Evolutionary conservation across 495 filamentous ascomycete genomes (phyloP).

Genomic region (Penicillium coffeae): DNA sequence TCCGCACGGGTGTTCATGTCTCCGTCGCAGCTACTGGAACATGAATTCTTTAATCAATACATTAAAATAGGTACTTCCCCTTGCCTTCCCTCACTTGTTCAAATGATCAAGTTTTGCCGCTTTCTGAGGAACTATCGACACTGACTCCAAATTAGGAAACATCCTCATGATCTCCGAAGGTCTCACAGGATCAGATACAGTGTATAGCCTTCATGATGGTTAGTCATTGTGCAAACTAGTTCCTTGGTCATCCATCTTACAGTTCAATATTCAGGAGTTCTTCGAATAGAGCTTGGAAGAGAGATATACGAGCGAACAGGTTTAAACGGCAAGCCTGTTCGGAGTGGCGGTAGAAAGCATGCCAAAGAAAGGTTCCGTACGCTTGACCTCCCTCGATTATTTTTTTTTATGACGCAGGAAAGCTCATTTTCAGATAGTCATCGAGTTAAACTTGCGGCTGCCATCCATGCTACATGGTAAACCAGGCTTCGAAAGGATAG

Average conservation of each 20-base stretch:
- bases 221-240: too few relatives aligned
- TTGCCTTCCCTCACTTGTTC: neutral
- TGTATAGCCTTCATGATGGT: constrained; percentile 73
- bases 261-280: constrained; percentile 63
- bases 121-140: neutral
- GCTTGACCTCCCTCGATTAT: neutral
- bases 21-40: constrained; percentile 64
- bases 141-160: constrained; percentile 54
- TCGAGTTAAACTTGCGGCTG: constrained; percentile 75
- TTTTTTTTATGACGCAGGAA: constrained; percentile 5
- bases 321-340: constrained; percentile 68
- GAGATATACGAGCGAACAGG: constrained; percentile 84
- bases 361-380: constrained; percentile 56
- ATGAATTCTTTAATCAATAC: constrained; percentile 80
- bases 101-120: neutral
- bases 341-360: constrained; percentile 57
- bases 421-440: constrained; percentile 61
- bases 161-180: constrained; percentile 92
- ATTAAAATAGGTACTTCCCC: constrained; percentile 79
- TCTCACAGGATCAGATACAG: constrained; percentile 69
- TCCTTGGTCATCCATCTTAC: too few relatives aligned
- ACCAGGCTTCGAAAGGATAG: constrained; percentile 81
- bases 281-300: constrained; percentile 76
- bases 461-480: constrained; percentile 87
- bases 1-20: constrained; percentile 75